A percentile compares a stretch with the other conserved stretches of the same genome.
Evolutionary conservation across 2,329 filamentous ascomycete genomes (phyloP).

Genomic region (Acrodontium crateriforme): DNA sequence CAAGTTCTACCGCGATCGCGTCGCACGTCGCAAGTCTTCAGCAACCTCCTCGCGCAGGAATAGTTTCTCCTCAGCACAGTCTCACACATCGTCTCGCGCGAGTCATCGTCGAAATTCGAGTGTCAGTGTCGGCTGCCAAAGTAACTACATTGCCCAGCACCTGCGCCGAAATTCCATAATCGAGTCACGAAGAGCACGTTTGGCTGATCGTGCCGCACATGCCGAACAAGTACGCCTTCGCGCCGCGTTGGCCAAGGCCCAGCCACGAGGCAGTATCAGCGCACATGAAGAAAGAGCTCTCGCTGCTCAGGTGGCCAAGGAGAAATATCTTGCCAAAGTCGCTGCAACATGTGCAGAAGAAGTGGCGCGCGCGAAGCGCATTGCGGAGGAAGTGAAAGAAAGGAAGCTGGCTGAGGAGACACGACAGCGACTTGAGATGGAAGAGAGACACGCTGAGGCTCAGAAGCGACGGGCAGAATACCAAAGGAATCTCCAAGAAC

Average conservation of each 20-base stretch:
- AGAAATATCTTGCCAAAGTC: constrained; percentile 70
- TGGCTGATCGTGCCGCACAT: constrained; percentile 68
- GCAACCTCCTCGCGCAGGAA: constrained; percentile 68
- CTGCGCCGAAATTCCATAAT: constrained; percentile 67
- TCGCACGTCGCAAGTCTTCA: constrained; percentile 56
- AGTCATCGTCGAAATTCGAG: constrained; percentile 29
- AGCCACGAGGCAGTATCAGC: constrained; percentile 42
- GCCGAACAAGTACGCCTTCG: constrained; percentile 70
- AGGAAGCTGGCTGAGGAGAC: constrained; percentile 61
- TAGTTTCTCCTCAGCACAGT: constrained; percentile 63
- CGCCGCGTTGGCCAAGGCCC: constrained; percentile 59
- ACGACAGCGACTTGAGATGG: constrained; percentile 59
- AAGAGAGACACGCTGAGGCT: constrained; percentile 66
- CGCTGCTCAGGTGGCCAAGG: constrained; percentile 62
- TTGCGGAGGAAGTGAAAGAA: constrained; percentile 72
- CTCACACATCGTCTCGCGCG: constrained; percentile 50
- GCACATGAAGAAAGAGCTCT: constrained; percentile 63
- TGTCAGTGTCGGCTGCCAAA: constrained; percentile 37
- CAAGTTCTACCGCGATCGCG: constrained; percentile 53
- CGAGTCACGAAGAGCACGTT: constrained; percentile 63
- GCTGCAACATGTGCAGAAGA: constrained; percentile 71
- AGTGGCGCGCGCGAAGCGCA: constrained; percentile 65
- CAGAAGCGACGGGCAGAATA: constrained; percentile 51
- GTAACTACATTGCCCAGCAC: constrained; percentile 65
- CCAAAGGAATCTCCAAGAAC: constrained; percentile 34